Conservation (phyloP, 2,329 filamentous ascomycete species). For the Stachybotrys chartarum region DNA sequence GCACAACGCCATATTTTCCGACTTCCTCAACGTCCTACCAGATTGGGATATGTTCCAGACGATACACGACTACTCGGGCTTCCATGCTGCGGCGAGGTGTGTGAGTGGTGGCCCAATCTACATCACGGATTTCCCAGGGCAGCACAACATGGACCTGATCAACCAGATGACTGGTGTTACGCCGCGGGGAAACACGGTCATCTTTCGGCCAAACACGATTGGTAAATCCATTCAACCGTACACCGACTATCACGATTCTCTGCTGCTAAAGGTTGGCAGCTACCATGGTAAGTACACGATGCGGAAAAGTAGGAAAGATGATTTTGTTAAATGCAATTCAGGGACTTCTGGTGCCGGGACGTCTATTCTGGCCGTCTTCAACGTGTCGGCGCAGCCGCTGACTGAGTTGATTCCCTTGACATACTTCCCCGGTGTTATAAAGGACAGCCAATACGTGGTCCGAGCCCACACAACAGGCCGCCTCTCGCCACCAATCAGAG, state of each 20-base stretch:
- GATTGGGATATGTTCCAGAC: constrained; percentile 74
- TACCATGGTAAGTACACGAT: constrained; percentile 57
- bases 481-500: constrained; percentile 45
- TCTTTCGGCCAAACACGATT: constrained; percentile 69
- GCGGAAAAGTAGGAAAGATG: neutral
- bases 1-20: constrained; percentile 75
- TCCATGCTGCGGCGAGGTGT: constrained; percentile 86
- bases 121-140: constrained; percentile 82
- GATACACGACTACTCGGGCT: constrained; percentile 60
- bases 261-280: constrained; percentile 69
- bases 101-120: constrained; percentile 89
- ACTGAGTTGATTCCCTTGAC: constrained; percentile 61
- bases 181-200: constrained; percentile 64
- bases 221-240: constrained; percentile 71
- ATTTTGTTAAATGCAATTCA: constrained; percentile 9
- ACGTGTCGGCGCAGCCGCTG: constrained; percentile 56
- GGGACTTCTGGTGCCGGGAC: constrained; percentile 57
- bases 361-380: constrained; percentile 78
- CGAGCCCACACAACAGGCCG: constrained; percentile 63
- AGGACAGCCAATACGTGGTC: constrained; percentile 58
- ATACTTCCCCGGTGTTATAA: constrained; percentile 64
- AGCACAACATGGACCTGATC: constrained; percentile 71
- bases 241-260: constrained; percentile 64
- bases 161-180: constrained; percentile 74
- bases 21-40: constrained; percentile 78